Evolutionary conservation across 2,329 filamentous ascomycete species (phyloP).

Genomic region (Claviceps monticola): DNA sequence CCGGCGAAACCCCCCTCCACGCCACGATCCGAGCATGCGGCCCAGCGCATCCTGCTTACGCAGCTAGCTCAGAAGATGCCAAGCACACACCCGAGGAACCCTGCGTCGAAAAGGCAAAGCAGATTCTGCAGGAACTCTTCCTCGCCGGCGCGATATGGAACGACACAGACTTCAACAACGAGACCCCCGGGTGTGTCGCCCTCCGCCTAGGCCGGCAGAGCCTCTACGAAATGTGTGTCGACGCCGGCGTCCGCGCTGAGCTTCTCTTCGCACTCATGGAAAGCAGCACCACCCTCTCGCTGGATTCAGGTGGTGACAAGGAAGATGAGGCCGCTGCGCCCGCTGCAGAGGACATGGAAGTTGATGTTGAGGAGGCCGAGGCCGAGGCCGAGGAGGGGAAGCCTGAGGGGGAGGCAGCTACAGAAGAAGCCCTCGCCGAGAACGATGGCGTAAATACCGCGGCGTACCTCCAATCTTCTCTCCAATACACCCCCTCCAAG

Average conservation of each 20-base stretch:
- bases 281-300: slow-evolving; percentile 61
- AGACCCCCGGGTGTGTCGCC: slow-evolving; percentile 86
- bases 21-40: slow-evolving; percentile 72
- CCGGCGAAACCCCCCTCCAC: slow-evolving; percentile 78
- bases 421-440: too few relatives aligned
- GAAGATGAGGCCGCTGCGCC: slow-evolving; percentile 8
- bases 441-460: too few relatives aligned
- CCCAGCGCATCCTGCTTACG: slow-evolving; percentile 17
- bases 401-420: too few relatives aligned
- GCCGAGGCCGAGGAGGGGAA: too few relatives aligned
- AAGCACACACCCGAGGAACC: slow-evolving; percentile 25
- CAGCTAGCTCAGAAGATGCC: slow-evolving; percentile 17
- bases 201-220: slow-evolving; percentile 50
- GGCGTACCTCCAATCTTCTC: slow-evolving; percentile 49
- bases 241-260: slow-evolving; percentile 83
- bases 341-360: slow-evolving; percentile 14
- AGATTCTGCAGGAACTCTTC: slow-evolving; percentile 62
- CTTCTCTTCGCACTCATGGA: slow-evolving; percentile 71
- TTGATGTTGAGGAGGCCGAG: too few relatives aligned
- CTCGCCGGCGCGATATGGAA: slow-evolving; percentile 95
- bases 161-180: slow-evolving; percentile 70
- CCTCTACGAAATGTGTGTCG: slow-evolving; percentile 72
- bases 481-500: slow-evolving; percentile 51
- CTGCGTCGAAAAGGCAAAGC: slow-evolving; percentile 45
- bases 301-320: slow-evolving; percentile 29